Evolutionary conservation across 768 basidiomycete species (phyloP).

Genomic region (Astraeus odoratus): DNA sequence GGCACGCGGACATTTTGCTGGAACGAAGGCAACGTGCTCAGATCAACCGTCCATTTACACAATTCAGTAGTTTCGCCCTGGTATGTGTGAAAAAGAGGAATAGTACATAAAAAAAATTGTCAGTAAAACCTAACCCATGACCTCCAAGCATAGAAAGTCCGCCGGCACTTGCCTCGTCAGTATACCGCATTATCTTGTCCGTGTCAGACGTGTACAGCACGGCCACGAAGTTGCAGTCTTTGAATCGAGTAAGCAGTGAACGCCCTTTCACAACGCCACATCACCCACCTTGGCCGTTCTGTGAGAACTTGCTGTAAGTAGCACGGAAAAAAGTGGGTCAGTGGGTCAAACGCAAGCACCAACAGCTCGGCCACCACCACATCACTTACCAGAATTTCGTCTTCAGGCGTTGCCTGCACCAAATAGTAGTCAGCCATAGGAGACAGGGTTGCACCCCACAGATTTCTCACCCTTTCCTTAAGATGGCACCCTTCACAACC

Average conservation of each 20-base stretch:
- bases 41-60: constrained; percentile 85
- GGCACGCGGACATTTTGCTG: constrained; percentile 58
- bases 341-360: not conserved
- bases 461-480: constrained; percentile 70
- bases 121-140: not conserved
- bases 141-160: constrained; percentile 1
- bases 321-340: constrained; percentile 3
- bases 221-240: constrained; percentile 78
- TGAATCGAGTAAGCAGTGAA: not conserved
- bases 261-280: not conserved
- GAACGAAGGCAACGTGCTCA: constrained; percentile 72
- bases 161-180: constrained; percentile 52
- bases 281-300: constrained; percentile 38
- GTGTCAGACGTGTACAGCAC: constrained; percentile 71
- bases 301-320: constrained; percentile 61
- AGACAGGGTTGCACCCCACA: constrained; percentile 8
- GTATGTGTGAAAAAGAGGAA: constrained; percentile 9
- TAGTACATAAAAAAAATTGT: not conserved
- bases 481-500: constrained; percentile 79
- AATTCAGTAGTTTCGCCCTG: constrained; percentile 65
- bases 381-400: constrained; percentile 72
- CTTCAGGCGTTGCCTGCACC: constrained; percentile 63
- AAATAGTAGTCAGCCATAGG: constrained; percentile 10
- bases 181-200: constrained; percentile 76
- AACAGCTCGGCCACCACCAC: not conserved